These are phyloP conservation scores for Trichoderma semiorbis DNA, from an alignment of 2,329 filamentous ascomycete genomes.

Conservation along the genomic window DNA sequence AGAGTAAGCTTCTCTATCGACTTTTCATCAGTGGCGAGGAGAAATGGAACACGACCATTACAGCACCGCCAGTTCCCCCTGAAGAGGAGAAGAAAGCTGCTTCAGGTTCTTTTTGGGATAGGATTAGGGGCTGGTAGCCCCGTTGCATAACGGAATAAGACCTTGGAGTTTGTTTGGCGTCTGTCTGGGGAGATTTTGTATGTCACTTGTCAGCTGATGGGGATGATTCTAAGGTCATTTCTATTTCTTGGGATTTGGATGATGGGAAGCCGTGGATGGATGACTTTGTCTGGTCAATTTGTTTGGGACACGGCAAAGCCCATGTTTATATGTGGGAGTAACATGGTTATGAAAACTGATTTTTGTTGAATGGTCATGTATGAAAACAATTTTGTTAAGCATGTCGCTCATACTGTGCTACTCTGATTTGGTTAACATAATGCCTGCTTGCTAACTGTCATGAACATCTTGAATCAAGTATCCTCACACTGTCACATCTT, in stretches of 20 bases:
- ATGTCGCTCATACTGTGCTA: neutral
- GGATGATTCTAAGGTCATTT: neutral
- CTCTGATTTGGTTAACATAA: neutral
- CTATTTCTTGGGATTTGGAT: neutral
- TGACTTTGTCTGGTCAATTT: neutral
- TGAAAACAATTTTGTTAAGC: neutral
- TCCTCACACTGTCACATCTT: neutral
- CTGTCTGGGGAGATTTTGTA: neutral
- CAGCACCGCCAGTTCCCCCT: conserved; percentile 38
- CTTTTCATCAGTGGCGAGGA: conserved; percentile 80
- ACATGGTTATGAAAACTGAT: neutral
- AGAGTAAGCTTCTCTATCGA: conserved; percentile 72
- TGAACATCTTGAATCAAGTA: neutral
- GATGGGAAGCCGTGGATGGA: neutral
- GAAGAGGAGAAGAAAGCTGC: conserved; percentile 28
- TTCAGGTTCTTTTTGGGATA: conserved; percentile 46
- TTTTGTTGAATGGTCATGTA: neutral
- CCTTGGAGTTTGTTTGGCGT: conserved; percentile 11
- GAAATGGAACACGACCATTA: conserved; percentile 64
- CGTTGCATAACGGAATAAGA: neutral
- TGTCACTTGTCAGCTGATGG: neutral
- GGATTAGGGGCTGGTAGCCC: conserved; percentile 18
- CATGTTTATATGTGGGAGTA: neutral
- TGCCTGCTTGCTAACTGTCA: neutral
- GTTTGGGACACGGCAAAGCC: neutral